Evolutionary conservation across 176 grass and related monocot species (phyloP), one percentile per base, ranked within the genome.

Genomic region (Hordeum marinum): DNA sequence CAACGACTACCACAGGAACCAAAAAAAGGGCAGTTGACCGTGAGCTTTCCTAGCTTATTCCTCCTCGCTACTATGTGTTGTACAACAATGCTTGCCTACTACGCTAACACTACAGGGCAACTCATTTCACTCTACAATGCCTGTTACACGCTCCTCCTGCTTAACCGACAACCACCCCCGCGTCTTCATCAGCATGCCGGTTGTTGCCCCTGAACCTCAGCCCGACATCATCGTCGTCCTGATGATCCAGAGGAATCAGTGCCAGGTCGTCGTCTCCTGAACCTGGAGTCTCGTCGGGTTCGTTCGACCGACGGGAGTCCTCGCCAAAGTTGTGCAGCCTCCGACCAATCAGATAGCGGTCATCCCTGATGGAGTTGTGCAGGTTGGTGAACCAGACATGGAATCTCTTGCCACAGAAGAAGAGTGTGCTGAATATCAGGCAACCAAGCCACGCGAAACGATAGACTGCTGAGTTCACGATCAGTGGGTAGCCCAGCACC

Each of bases 391-490:
- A 99, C 97, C 97, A 99, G 13, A 88, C 84, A 50, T 96, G 91
- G 90, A 99, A 99, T 35, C 97, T 88, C 82, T 88, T 96, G 36
- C 78, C 94, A 23, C 92, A 99, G 76, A 99, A 99, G 79, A 88
- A 96, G 50, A 92, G 20, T 0, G 77, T 20, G 0, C 86, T 96
- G 81, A 96, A 94, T 25, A 99, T 67, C 58, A 99, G 54, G 72
- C 94, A 99, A 20, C 97, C 97, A 0, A 99, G 94, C 97, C 97
- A 99, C 0, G 97, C 90, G 3, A 96, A 99, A 20, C 97, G 97
- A 29, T 99, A 99, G 7, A 96, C 94, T 2, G 94, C 97, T 0
- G 94, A 96, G 81, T 99, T 99, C 63, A 99, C 92, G 17, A 96
- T 92, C 18, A 99, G 82, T 6, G 93, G 90, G 80, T 99, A 99